Conservation (phyloP, 148 eudicot genomes). For the Cornus controversa region DNA sequence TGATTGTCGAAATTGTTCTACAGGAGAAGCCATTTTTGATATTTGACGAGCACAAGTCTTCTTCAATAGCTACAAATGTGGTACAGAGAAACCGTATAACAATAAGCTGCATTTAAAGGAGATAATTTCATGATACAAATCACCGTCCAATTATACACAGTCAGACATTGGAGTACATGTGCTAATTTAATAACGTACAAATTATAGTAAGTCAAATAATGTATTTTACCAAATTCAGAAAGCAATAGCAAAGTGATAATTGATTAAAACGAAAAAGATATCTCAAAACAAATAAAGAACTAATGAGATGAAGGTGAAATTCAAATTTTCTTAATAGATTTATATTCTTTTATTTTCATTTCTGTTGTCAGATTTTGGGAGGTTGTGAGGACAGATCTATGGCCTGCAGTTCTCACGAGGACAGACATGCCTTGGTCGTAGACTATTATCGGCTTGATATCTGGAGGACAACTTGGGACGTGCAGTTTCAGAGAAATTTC, state of each 20-base stretch:
- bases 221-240: constrained; percentile 18
- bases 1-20: constrained; percentile 70
- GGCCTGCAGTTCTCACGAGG: no score
- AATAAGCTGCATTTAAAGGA: constrained; percentile 50
- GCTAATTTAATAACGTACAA: not conserved
- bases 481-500: no score
- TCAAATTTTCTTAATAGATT: no score
- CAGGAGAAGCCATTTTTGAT: constrained; percentile 57
- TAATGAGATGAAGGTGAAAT: no score
- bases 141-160: not conserved
- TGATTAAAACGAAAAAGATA: not conserved
- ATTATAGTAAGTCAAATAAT: not conserved
- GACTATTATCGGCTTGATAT: no score
- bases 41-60: constrained; percentile 59
- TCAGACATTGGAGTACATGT: not conserved
- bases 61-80: constrained; percentile 82
- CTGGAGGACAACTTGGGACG: no score
- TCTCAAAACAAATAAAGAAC: not conserved
- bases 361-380: no score
- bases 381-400: no score
- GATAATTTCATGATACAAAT: constrained; percentile 31
- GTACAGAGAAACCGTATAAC: constrained; percentile 45
- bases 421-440: no score
- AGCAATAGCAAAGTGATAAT: not conserved
- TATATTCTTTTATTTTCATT: no score